phyloP scores from a whole-genome alignment of 306 rosid species.

The Betula pendula region DNA sequence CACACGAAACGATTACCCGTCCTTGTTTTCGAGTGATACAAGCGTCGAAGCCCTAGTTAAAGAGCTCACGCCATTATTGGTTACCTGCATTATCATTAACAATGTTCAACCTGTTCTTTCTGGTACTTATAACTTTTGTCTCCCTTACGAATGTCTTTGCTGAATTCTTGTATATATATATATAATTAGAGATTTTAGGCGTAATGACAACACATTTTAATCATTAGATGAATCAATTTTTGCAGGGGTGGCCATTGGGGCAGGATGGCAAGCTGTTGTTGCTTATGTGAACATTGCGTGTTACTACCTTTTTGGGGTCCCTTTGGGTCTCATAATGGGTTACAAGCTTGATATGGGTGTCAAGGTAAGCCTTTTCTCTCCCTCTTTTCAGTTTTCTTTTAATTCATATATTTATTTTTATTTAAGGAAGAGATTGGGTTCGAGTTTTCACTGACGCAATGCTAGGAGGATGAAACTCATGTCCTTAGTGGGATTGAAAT shows the following conservation, averaged over 20 bases:
- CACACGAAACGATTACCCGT: conserved; percentile 44
- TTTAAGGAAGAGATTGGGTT: too few relatives aligned
- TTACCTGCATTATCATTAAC: conserved; percentile 64
- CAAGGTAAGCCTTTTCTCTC: conserved; percentile 22
- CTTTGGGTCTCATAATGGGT: conserved; percentile 67
- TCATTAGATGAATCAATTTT: not conserved
- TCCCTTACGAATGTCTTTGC: not conserved
- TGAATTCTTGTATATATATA: not conserved
- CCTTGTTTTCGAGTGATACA: conserved; percentile 52
- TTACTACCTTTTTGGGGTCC: conserved; percentile 73
- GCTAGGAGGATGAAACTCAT: too few relatives aligned
- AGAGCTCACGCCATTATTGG: conserved; percentile 68
- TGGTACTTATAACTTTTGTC: conserved; percentile 27
- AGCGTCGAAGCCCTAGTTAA: conserved; percentile 46
- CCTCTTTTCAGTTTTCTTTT: not conserved
- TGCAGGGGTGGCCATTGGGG: conserved; percentile 84
- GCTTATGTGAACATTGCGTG: conserved; percentile 73
- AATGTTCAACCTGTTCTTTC: conserved; percentile 85
- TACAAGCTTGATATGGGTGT: conserved; percentile 57
- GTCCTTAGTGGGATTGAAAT: too few relatives aligned
- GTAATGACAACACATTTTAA: not conserved
- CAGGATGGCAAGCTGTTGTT: conserved; percentile 80
- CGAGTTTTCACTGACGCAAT: too few relatives aligned
- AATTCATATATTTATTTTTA: too few relatives aligned
- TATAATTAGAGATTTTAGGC: too few relatives aligned